Conservation (phyloP, 2,329 filamentous ascomycete species). For the Incumbomyces lentus region DNA sequence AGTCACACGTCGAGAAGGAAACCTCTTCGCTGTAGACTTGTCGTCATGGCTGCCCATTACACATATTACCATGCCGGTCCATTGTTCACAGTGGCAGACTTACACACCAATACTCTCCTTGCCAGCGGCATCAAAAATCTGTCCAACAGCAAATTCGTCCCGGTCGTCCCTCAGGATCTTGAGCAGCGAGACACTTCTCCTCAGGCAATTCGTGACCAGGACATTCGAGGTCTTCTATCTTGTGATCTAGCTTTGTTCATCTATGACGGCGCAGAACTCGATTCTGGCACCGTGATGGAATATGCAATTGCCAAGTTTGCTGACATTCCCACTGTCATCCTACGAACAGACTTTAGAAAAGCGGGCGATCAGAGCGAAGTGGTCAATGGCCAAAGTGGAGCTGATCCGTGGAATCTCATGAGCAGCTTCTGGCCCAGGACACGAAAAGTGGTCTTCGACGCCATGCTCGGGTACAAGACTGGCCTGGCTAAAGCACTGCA, state of each 20-base stretch:
- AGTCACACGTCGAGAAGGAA: no score
- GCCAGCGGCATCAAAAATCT: constrained; percentile 12
- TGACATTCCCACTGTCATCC: constrained; percentile 20
- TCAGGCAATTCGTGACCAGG: constrained; percentile 20
- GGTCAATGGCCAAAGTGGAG: constrained; percentile 5
- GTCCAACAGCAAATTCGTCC: constrained; percentile 18
- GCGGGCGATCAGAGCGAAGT: constrained; percentile 17
- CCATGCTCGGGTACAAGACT: constrained; percentile 18
- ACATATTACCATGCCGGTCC: constrained; percentile 22
- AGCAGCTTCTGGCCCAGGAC: constrained; percentile 19
- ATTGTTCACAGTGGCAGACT: constrained; percentile 20
- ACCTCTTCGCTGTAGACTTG: no score
- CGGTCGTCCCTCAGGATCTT: constrained; percentile 19
- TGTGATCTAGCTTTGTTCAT: constrained; percentile 21
- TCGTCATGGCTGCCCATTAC: constrained; percentile 6
- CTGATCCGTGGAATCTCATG: constrained; percentile 21
- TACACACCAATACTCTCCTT: constrained; percentile 18
- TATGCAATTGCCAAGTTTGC: constrained; percentile 22
- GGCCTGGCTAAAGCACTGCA: constrained; percentile 10
- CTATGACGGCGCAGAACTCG: constrained; percentile 20
- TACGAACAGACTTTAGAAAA: constrained; percentile 20
- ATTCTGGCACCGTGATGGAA: constrained; percentile 21
- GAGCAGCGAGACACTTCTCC: constrained; percentile 19
- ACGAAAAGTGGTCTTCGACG: constrained; percentile 13
- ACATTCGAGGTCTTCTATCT: constrained; percentile 17